phyloP scores from a whole-genome alignment of 1,139 yeast genomes.

The Candida frijolesensis region DNA sequence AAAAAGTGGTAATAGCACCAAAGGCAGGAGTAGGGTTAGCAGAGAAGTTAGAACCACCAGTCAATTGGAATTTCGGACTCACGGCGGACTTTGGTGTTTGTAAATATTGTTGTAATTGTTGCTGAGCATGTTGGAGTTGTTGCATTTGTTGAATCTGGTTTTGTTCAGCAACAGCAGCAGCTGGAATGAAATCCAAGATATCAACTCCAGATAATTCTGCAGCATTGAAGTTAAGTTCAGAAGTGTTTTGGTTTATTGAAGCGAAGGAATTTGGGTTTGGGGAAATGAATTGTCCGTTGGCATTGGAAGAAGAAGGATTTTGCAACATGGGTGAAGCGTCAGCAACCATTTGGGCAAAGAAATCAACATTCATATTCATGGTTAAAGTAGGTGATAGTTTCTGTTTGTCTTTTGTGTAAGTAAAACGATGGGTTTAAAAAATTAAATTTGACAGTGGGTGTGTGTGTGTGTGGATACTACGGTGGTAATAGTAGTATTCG shows the following conservation, averaged over 20 bases:
- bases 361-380: constrained; percentile 9
- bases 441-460: neutral
- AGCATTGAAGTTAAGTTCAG: neutral
- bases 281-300: constrained; percentile 5
- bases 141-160: constrained; percentile 2
- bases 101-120: constrained; percentile 7
- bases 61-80: constrained; percentile 12
- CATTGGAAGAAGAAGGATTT: constrained; percentile 1
- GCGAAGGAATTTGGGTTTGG: constrained; percentile 10
- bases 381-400: neutral
- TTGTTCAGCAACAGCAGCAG: constrained; percentile 2
- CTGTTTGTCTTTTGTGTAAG: neutral
- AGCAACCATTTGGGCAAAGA: constrained; percentile 6
- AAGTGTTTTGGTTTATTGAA: neutral
- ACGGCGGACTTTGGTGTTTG: constrained; percentile 13
- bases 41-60: constrained; percentile 9
- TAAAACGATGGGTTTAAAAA: neutral
- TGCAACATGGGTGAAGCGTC: constrained; percentile 10
- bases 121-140: neutral
- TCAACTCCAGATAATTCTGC: constrained; percentile 5
- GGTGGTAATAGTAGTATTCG: constrained; percentile 2
- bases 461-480: neutral
- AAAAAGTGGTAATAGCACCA: constrained; percentile 9
- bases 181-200: constrained; percentile 10
- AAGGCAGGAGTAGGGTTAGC: constrained; percentile 11